Conservation (phyloP, 164 flowering plant genomes). For the Litsea cubeba region DNA sequence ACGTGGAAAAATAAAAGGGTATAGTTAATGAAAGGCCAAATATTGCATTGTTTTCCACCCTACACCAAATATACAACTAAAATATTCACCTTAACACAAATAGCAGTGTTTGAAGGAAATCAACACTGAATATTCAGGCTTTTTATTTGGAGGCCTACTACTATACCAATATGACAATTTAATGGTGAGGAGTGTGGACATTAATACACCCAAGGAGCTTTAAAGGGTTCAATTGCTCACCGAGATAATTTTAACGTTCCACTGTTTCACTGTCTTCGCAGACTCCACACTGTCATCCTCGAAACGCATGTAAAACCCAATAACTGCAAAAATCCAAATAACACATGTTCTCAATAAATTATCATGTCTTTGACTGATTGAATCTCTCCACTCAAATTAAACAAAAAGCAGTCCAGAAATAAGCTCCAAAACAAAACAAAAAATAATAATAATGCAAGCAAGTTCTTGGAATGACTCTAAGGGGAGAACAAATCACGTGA, state of each 20-base stretch:
- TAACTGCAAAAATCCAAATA: constrained; percentile 46
- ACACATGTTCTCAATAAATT: neutral
- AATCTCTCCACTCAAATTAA: neutral
- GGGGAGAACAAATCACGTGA: neutral
- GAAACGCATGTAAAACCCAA: constrained; percentile 93
- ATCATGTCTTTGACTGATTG: neutral
- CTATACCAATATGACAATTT: neutral
- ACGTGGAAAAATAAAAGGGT: neutral
- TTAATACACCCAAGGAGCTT: constrained; percentile 5
- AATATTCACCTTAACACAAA: neutral
- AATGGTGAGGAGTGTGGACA: neutral
- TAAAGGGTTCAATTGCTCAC: constrained; percentile 35
- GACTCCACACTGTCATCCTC: constrained; percentile 99
- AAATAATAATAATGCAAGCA: neutral
- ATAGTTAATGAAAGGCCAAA: neutral
- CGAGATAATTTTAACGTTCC: constrained; percentile 99
- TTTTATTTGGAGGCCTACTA: neutral
- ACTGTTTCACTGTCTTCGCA: constrained; percentile 92
- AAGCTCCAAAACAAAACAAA: neutral
- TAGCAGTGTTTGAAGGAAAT: too few species aligned
- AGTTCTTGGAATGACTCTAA: neutral
- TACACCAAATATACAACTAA: neutral
- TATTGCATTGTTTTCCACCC: neutral
- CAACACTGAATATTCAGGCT: neutral
- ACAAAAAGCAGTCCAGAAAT: neutral